Percentiles rank a stretch among this genome's conserved stretches.
Conservation (phyloP, 306 rosid genomes). For the Begonia masoniana region DNA sequence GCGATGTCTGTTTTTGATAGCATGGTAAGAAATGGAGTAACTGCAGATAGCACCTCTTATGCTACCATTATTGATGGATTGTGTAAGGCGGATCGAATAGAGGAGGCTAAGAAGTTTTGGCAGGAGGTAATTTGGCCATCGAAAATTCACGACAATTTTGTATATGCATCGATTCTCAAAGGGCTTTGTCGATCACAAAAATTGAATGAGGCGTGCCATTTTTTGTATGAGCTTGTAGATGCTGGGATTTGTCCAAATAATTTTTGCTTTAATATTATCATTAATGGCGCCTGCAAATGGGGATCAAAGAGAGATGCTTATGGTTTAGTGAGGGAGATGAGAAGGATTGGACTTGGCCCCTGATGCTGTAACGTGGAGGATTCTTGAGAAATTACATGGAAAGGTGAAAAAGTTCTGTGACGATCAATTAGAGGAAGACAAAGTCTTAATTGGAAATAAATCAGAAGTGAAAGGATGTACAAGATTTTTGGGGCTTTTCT, state of each 20-base stretch:
- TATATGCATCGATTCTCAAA: constrained; percentile 65
- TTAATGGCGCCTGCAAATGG: constrained; percentile 48
- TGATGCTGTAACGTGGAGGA: constrained; percentile 84
- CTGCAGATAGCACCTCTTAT: constrained; percentile 42
- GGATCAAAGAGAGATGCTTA: constrained; percentile 58
- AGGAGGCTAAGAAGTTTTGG: constrained; percentile 74
- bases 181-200: constrained; percentile 51
- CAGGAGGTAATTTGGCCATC: constrained; percentile 80
- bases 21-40: constrained; percentile 35
- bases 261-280: constrained; percentile 60
- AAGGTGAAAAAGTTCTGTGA: constrained; percentile 7
- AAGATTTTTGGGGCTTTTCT: no score
- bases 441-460: no score
- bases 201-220: constrained; percentile 61
- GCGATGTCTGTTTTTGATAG: constrained; percentile 31
- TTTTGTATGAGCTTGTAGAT: constrained; percentile 70
- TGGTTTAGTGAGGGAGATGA: constrained; percentile 68
- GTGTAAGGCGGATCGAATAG: constrained; percentile 40
- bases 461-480: no score
- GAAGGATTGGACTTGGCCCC: constrained; percentile 58
- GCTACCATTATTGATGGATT: constrained; percentile 58
- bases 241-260: constrained; percentile 66
- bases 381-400: constrained; percentile 53
- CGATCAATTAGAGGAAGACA: no score
- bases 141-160: constrained; percentile 53